Percentiles rank a stretch among this genome's conserved stretches.
Evolutionary conservation across 176 grass and related monocot genomes (phyloP).

Genomic region (Phragmites australis): DNA sequence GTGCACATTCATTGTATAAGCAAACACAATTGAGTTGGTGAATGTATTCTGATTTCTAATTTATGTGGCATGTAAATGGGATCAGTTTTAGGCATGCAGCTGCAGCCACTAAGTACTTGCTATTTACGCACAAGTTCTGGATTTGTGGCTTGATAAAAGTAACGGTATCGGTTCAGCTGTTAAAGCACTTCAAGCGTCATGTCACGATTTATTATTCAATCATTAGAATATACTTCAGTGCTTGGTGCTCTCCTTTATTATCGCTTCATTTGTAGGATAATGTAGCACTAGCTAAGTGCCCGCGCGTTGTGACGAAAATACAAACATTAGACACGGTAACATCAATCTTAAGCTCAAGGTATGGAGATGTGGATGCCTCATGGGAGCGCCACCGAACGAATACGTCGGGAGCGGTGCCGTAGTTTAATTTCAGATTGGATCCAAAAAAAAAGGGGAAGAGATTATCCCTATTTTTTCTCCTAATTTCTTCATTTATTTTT

Average conservation of each 20-base stretch:
- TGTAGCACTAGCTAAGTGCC: too few relatives aligned
- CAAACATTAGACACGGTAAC: too few relatives aligned
- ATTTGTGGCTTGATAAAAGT: neutral
- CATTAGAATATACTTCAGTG: neutral
- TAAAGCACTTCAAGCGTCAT: neutral
- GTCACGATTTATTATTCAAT: neutral
- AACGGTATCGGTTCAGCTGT: neutral
- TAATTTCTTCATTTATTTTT: too few relatives aligned
- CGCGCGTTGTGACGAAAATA: too few relatives aligned
- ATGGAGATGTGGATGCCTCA: too few relatives aligned
- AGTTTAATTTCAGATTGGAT: too few relatives aligned
- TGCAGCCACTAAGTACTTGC: neutral
- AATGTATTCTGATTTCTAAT: neutral
- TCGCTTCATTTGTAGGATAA: neutral
- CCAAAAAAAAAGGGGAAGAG: too few relatives aligned
- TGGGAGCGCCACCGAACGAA: too few relatives aligned
- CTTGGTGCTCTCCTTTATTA: neutral
- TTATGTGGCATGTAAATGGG: neutral
- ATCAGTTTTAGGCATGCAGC: neutral
- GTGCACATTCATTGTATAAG: neutral
- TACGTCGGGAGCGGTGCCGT: too few relatives aligned
- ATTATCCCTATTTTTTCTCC: too few relatives aligned
- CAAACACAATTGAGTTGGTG: neutral
- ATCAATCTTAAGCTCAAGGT: too few relatives aligned
- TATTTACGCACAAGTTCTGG: neutral